Percentiles rank a stretch among this genome's conserved stretches.
phyloP scores from a whole-genome alignment of 176 grass and related monocot species.

The Juncus inflexus region DNA sequence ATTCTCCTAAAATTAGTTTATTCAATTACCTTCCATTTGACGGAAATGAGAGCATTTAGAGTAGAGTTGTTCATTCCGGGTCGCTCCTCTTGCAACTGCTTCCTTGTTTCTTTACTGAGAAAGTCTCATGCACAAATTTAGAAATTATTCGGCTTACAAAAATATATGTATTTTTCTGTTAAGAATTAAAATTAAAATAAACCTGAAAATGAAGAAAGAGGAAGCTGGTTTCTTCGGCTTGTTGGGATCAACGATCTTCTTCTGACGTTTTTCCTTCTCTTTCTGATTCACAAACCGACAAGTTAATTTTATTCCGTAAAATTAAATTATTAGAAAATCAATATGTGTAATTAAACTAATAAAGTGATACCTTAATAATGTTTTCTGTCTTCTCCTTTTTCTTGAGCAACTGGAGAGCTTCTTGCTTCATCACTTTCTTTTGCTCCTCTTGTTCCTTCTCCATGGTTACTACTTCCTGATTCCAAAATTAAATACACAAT shows the following conservation, averaged over 20 bases:
- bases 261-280: constrained; percentile 47
- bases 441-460: constrained; percentile 79
- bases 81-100: constrained; percentile 48
- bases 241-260: constrained; percentile 54
- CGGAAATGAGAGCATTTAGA: constrained; percentile 52
- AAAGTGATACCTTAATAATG: constrained; percentile 65
- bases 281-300: constrained; percentile 41
- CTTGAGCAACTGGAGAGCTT: constrained; percentile 80
- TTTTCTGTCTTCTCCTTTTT: constrained; percentile 90
- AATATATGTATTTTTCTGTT: not conserved
- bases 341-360: not conserved
- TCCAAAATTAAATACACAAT: not conserved
- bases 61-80: constrained; percentile 43
- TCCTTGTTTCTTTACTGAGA: constrained; percentile 62
- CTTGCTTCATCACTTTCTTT: constrained; percentile 74
- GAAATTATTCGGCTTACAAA: not conserved
- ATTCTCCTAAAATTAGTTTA: not conserved
- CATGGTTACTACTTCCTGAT: constrained; percentile 44
- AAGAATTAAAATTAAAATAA: not conserved
- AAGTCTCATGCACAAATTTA: not conserved
- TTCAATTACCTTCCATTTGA: constrained; percentile 74
- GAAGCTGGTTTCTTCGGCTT: constrained; percentile 70
- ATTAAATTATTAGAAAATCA: not conserved
- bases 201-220: constrained; percentile 86
- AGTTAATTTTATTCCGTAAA: not conserved